Evolutionary conservation across 768 basidiomycete species (phyloP), one percentile per base, ranked within the genome.

Genomic region (Tylopilus balloui): DNA sequence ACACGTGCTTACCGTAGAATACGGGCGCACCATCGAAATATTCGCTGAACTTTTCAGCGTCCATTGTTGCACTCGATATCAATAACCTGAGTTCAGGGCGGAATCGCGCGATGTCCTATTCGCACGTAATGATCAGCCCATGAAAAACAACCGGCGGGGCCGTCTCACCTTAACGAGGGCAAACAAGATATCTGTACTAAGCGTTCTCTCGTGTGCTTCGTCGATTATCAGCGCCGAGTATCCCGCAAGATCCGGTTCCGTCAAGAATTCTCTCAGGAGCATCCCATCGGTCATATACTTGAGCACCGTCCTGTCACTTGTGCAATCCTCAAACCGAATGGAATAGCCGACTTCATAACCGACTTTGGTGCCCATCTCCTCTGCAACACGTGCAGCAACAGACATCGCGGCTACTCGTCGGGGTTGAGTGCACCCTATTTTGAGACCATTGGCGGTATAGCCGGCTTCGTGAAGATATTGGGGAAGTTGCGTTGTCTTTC

Each of bases 241-340:
- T 4, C 91, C 91, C 13, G 92, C 95, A 46, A 99, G 70, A 71
- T 94, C 92, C 0, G 96, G 96, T 67, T 99, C 96, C 10, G 96
- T 98, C 62, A 99, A 71, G 69, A 98, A 98, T 69, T 98, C 93
- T 61, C 96, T 80, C 38, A 98, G 72, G 23, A 99, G 76, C 96
- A 99, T 98, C 28, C 96, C 96, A 63, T 99, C 96, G 37, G 96
- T 99, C 96, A 99, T 96, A 71, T 99, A 99, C 71, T 99, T 98
- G 62, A 99, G 76, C 37, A 94, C 87, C 4, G 96, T 99, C 75
- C 96, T 97, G 76, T 98, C 93, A 73, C 92, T 96, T 17, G 96
- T 99, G 68, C 93, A 96, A 69, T 99, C 96, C 70, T 99, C 96
- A 71, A 99, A 99, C 27, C 96, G 91, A 59, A 99, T 99, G 28